phyloP scores from a whole-genome alignment of 1,284 basidiomycete species.

The Apiotrichum sp. region DNA sequence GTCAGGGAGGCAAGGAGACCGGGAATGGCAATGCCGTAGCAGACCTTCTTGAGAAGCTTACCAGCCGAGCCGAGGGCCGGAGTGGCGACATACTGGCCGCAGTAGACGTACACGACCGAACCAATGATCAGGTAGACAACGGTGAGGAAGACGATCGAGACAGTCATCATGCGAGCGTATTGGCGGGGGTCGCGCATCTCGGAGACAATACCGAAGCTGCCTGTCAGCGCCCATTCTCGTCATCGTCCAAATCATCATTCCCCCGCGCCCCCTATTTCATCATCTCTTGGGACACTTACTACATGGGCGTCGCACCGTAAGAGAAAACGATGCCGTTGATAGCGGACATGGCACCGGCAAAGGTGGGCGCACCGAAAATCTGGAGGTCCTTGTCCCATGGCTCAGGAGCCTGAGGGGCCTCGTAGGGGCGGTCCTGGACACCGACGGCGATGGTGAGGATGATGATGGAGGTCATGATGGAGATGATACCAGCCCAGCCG shows the following conservation, averaged over 20 bases:
- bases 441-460: constrained; percentile 45
- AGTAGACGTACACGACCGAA: constrained; percentile 16
- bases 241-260: background rate
- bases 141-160: constrained; percentile 28
- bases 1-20: constrained; percentile 35
- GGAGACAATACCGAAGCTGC: constrained; percentile 32
- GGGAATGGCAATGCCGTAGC: constrained; percentile 41
- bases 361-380: constrained; percentile 27
- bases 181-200: constrained; percentile 40
- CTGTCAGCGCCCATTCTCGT: background rate
- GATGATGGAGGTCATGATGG: constrained; percentile 38
- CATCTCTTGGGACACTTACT: constrained; percentile 1
- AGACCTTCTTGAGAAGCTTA: constrained; percentile 36
- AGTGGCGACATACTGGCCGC: constrained; percentile 16
- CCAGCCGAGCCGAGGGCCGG: constrained; percentile 46
- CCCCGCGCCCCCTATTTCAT: too few relatives aligned
- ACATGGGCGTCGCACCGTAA: constrained; percentile 34
- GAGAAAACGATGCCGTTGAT: constrained; percentile 34
- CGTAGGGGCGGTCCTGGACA: constrained; percentile 34
- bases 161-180: constrained; percentile 28
- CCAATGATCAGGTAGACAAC: constrained; percentile 30
- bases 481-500: constrained; percentile 38
- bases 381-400: constrained; percentile 33
- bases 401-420: constrained; percentile 18
- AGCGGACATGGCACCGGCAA: constrained; percentile 31